Percentiles rank a stretch among this genome's conserved stretches.
Evolutionary conservation across 768 basidiomycete species (phyloP).

Genomic region (Tylopilus intermedius): DNA sequence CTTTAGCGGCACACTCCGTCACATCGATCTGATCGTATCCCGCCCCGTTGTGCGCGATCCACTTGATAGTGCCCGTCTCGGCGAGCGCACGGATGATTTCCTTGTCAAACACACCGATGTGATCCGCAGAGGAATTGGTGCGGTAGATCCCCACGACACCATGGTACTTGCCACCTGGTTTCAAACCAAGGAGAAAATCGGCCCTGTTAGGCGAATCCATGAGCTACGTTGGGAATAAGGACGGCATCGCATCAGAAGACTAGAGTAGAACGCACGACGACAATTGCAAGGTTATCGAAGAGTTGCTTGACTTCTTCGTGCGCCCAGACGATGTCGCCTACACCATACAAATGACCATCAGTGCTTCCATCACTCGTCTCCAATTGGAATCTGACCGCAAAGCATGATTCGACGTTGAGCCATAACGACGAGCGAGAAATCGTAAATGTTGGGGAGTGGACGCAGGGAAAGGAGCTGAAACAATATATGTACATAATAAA

Average conservation of each 20-base stretch:
- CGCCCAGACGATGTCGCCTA: constrained; percentile 77
- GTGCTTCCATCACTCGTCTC: not conserved
- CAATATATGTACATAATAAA: not conserved
- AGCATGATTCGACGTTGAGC: constrained; percentile 29
- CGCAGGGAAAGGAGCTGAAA: not conserved
- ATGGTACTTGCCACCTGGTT: constrained; percentile 66
- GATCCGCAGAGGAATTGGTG: constrained; percentile 59
- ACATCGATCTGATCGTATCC: constrained; percentile 90
- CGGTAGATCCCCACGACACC: constrained; percentile 75
- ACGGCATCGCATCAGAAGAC: not conserved
- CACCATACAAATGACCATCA: not conserved
- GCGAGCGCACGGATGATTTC: constrained; percentile 70
- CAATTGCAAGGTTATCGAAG: constrained; percentile 63
- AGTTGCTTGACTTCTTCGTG: constrained; percentile 65
- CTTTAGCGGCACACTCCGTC: constrained; percentile 61
- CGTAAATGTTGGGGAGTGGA: not conserved
- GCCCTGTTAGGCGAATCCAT: constrained; percentile 59
- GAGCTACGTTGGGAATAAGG: constrained; percentile 29
- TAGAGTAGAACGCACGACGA: constrained; percentile 54
- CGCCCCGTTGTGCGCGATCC: constrained; percentile 91
- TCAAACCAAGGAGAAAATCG: constrained; percentile 63
- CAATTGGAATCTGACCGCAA: constrained; percentile 26
- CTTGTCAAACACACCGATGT: constrained; percentile 75
- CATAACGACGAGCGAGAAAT: constrained; percentile 9
- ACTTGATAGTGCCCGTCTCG: constrained; percentile 50